Conservation (phyloP, 306 rosid genomes). For the Oemleria cerasiformis region DNA sequence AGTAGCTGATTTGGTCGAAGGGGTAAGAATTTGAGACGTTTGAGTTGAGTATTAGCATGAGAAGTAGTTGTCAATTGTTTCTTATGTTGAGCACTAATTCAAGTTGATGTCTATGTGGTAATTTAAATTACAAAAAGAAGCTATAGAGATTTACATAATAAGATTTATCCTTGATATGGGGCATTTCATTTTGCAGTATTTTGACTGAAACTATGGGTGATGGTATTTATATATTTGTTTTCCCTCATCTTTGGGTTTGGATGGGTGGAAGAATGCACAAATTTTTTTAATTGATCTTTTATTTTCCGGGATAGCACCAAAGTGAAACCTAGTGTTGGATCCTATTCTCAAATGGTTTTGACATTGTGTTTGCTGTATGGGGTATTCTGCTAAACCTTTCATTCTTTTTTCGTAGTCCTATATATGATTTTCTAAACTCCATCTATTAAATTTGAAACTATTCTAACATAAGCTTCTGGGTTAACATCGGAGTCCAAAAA, state of each 20-base stretch:
- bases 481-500: no score
- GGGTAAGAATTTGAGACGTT: constrained; percentile 51
- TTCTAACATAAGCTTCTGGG: no score
- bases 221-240: no score
- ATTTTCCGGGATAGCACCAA: not conserved
- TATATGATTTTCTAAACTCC: no score
- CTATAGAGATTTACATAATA: not conserved
- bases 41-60: not conserved
- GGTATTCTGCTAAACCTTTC: not conserved
- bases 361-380: not conserved
- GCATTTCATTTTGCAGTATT: not conserved
- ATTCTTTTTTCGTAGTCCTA: no score
- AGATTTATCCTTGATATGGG: not conserved
- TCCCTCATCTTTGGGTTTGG: not conserved
- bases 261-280: not conserved
- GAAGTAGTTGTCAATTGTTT: not conserved
- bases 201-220: not conserved
- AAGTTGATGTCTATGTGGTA: not conserved
- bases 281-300: not conserved
- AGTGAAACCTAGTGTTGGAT: not conserved
- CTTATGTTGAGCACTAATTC: not conserved
- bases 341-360: not conserved
- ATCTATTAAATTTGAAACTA: no score
- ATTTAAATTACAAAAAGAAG: not conserved
- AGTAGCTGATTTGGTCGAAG: constrained; percentile 86